Evolutionary conservation across 352 stramenopile species (phyloP), one percentile per base, ranked within the genome.

Genomic region (Phytophthora palmivora): DNA sequence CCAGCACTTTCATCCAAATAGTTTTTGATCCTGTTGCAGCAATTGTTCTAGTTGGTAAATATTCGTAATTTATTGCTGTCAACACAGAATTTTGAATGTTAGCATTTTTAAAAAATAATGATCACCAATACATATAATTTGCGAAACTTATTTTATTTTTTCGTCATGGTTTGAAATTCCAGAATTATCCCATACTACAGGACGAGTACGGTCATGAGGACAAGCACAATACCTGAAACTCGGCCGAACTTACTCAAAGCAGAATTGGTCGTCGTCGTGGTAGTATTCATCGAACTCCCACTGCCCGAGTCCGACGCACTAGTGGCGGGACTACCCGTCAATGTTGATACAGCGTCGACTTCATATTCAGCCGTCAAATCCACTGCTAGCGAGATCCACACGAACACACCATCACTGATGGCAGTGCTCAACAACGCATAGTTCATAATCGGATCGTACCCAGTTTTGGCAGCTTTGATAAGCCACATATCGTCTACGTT

Each of bases 321-420:
- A 9, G n/a, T 41, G 14, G 37, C 38, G 2, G 42, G 18, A 24
- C 22, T 55, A 2, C 42, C 37, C n/a, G 49, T 33, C 1, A 54
- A 10, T 1, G 58, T 58, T 8, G 47, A 59, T 1, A 66, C 58
- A 2, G 48, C 48, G 15, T 34, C 54, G 8, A 50, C 34, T 8
- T 37, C 30, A 1, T 34, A 30, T 5, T 54, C 41, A 19, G 55
- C 56, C 9, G 48, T 67, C 62, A 67, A 63, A 22, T 72, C 56
- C 2, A 72, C 52, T 26, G 45, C 63, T 8, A 72, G 39, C 32
- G 57, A 63, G 36, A 72, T 72, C 63, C 63, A 63, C 1, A 51
- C 57, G 28, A 61, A 57, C 28, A 57, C 12, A 8, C 61, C 62
- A 24, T 61, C 48, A n/a, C n/a, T n/a, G n/a, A n/a, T n/a, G n/a